Percentiles rank a stretch among this genome's conserved stretches.
Evolutionary conservation across 1,284 basidiomycete species (phyloP).

Genomic region (Heterobasidion irregulare): DNA sequence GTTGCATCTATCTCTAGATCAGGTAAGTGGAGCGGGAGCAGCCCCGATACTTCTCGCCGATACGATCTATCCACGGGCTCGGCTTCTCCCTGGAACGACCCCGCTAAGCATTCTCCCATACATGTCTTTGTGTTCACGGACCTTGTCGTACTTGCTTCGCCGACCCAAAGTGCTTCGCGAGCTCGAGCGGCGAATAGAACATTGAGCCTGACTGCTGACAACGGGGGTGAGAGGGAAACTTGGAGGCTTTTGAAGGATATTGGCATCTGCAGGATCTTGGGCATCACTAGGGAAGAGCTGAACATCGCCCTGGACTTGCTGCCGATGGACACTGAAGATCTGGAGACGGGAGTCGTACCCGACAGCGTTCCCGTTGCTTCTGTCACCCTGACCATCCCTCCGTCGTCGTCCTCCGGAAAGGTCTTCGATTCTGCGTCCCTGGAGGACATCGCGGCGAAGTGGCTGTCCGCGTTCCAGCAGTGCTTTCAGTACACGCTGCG

Average conservation of each 20-base stretch:
- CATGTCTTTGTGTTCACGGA: slow-evolving; percentile 48
- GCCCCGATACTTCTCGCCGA: neutral
- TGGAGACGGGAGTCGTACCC: slow-evolving; percentile 31
- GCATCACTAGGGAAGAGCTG: slow-evolving; percentile 26
- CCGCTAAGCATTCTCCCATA: slow-evolving; percentile 1
- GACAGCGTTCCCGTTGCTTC: slow-evolving; percentile 31
- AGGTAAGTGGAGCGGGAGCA: neutral
- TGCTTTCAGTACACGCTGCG: slow-evolving; percentile 45
- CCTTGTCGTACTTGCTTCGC: slow-evolving; percentile 33
- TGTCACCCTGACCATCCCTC: slow-evolving; percentile 23
- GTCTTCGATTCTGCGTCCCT: slow-evolving; percentile 6
- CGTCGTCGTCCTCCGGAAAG: slow-evolving; percentile 5
- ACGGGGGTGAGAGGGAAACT: slow-evolving; percentile 18
- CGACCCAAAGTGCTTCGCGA: slow-evolving; percentile 18
- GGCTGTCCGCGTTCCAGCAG: slow-evolving; percentile 42
- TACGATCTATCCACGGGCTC: neutral
- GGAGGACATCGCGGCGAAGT: slow-evolving; percentile 21
- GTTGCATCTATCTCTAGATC: neutral
- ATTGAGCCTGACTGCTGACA: slow-evolving; percentile 6
- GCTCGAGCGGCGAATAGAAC: slow-evolving; percentile 14
- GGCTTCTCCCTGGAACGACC: neutral
- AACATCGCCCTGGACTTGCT: slow-evolving; percentile 45
- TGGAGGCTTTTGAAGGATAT: slow-evolving; percentile 41
- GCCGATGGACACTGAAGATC: slow-evolving; percentile 32
- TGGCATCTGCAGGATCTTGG: slow-evolving; percentile 50